Base-by-base conservation (phyloP, 306 rosid species). In the Oemleria cerasiformis region DNA sequence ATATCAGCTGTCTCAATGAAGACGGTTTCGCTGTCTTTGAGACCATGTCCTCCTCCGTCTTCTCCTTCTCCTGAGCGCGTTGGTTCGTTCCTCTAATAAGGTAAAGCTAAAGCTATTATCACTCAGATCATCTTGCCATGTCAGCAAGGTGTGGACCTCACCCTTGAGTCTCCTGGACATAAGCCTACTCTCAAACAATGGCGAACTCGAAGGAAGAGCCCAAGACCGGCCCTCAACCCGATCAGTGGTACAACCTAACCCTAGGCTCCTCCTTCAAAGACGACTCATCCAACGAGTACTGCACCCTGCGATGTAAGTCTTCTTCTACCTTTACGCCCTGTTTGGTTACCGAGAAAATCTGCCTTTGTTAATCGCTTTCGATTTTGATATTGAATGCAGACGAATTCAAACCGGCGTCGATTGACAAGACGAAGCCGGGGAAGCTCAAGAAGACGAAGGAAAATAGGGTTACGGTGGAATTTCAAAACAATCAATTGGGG, bases 381-480 rank as follows among this genome's bases (percentile, higher is more conserved):
- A 19, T 45, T 64, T 70, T 30, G 48, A 12, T 60, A 39, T 54
- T 34, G 65, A 25, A 67, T 82, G 71, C 67, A 93, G 98, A 90
- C 77, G 98, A 90, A 74, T 90, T 90, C 65, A 93, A 93, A 58
- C 98, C 98, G 20, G 97, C 96, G 25, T 93, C 98, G 20, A 93
- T 90, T 25, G 98, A 93, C 66, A 90, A 88, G 84, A 78, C 83
- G 54, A 88, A 88, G 82, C 67, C 85, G 13, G 98, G 97, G 76
- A 78, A 82, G 59, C 76, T 93, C 49, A 82, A 84, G 73, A 90
- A 93, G 86, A 84, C 92, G 14, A 90, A 90, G 84, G 98, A 90
- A 60, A 90, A 90, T 68, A 83, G 97, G 79, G 89, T 86, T 41
- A 80, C 84, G 68, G 92, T 93, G 74, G 98, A 93, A 65, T 93